Conservation (phyloP, 73 alveolate species). For the Tetrahymena borealis region DNA sequence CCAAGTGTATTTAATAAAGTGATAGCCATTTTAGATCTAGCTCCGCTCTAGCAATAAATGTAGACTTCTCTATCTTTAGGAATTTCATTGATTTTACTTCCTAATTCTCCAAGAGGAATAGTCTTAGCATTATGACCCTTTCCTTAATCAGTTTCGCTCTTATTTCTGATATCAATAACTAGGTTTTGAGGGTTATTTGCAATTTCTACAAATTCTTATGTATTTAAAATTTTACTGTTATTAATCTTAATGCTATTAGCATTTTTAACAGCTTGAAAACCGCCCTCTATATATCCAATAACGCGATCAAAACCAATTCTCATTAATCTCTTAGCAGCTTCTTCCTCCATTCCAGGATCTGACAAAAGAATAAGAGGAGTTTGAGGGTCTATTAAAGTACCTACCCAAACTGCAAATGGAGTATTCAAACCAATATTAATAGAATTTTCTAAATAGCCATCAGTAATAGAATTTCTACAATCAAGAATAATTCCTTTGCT, state of each 20-base stretch:
- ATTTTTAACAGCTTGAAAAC: conserved; percentile 6
- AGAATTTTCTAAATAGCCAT: conserved; percentile 38
- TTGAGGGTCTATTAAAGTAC: conserved; percentile 26
- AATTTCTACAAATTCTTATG: not conserved
- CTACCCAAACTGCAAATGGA: conserved; percentile 51
- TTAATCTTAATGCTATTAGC: not conserved
- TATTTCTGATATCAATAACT: conserved; percentile 18
- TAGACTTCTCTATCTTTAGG: conserved; percentile 2
- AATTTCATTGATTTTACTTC: not conserved
- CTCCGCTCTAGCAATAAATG: conserved; percentile 39
- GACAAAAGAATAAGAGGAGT: conserved; percentile 18
- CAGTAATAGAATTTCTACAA: conserved; percentile 22
- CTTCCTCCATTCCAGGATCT: conserved; percentile 40
- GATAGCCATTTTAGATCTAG: conserved; percentile 33
- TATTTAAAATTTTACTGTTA: conserved; percentile 7
- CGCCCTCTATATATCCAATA: conserved; percentile 32
- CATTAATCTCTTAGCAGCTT: conserved; percentile 41
- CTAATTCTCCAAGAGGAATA: conserved; percentile 19
- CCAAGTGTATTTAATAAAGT: conserved; percentile 24
- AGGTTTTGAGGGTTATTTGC: not conserved
- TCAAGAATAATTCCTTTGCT: not conserved
- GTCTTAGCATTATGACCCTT: conserved; percentile 5
- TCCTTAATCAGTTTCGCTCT: conserved; percentile 26
- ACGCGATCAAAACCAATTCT: conserved; percentile 45
- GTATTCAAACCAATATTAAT: conserved; percentile 23